Evolutionary conservation across 345 rosid species (phyloP).

Genomic region (Gossypium arboreum): DNA sequence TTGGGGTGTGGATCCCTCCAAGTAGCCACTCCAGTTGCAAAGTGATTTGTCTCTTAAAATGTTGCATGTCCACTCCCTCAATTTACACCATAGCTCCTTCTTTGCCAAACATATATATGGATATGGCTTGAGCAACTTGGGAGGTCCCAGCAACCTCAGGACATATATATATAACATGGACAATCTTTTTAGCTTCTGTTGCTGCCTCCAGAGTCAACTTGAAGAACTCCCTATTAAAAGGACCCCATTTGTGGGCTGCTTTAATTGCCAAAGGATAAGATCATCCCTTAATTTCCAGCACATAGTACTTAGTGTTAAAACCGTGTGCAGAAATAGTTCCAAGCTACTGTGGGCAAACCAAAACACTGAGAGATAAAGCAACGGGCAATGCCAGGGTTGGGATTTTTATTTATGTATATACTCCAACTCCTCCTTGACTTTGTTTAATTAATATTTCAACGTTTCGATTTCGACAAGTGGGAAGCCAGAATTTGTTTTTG

Average conservation of each 20-base stretch:
- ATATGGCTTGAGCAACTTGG: not conserved
- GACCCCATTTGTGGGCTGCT: not conserved
- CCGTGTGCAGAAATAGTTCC: not conserved
- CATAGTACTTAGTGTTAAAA: not conserved
- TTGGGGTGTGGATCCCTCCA: conserved; percentile 15
- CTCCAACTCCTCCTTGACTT: too few relatives aligned
- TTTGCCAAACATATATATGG: too few relatives aligned
- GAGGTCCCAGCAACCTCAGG: not conserved
- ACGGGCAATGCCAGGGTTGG: too few relatives aligned
- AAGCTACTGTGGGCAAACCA: too few relatives aligned
- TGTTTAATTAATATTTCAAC: too few relatives aligned
- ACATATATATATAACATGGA: not conserved
- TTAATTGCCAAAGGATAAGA: not conserved
- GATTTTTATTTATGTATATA: too few relatives aligned
- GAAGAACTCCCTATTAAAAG: not conserved
- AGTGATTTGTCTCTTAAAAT: not conserved
- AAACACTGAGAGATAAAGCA: too few relatives aligned
- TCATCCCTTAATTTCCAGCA: not conserved
- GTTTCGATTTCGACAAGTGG: too few relatives aligned
- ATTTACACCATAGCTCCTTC: not conserved
- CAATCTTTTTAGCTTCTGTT: not conserved
- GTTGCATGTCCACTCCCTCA: not conserved
- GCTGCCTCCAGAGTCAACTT: not conserved
- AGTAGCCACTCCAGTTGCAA: conserved; percentile 12
- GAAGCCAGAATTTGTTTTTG: too few relatives aligned